Evolutionary conservation across 2,329 filamentous ascomycete species (phyloP).

Genomic region (Sphaerulina populicola): DNA sequence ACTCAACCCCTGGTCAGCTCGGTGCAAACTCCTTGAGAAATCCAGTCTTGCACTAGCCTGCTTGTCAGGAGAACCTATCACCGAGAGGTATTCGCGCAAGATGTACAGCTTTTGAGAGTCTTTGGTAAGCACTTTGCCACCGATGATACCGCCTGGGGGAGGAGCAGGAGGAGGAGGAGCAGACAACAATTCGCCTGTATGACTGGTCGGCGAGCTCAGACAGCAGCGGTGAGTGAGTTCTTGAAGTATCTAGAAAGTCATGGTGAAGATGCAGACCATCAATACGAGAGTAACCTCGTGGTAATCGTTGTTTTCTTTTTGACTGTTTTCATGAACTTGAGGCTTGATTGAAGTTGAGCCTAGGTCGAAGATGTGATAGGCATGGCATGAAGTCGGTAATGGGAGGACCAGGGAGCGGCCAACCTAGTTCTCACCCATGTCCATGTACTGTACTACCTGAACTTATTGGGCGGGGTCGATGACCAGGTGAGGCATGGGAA

Average conservation of each 20-base stretch:
- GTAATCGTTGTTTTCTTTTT: conserved; percentile 1
- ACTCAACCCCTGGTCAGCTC: background rate
- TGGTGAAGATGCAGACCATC: too few relatives aligned
- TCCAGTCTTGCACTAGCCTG: background rate
- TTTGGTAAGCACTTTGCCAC: conserved; percentile 3
- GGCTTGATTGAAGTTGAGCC: conserved; percentile 11
- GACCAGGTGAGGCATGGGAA: too few relatives aligned
- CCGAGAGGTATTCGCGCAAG: background rate
- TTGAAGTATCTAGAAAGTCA: conserved; percentile 8
- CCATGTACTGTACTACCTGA: too few relatives aligned
- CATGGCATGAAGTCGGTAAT: background rate
- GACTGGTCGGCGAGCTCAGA: conserved; percentile 10
- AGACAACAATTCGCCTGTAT: background rate
- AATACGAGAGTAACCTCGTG: conserved; percentile 7
- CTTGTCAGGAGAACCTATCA: background rate
- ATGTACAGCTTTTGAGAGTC: background rate
- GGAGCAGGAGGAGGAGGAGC: background rate
- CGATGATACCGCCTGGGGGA: background rate
- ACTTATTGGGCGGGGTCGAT: too few relatives aligned
- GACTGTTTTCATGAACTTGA: background rate
- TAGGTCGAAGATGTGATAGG: conserved; percentile 11
- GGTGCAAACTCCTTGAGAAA: background rate
- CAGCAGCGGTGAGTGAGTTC: conserved; percentile 11
- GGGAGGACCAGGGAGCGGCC: too few relatives aligned
- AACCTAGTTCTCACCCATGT: too few relatives aligned